phyloP scores from a whole-genome alignment of 1,139 yeast genomes.

The Saccharomyces hybrid region DNA sequence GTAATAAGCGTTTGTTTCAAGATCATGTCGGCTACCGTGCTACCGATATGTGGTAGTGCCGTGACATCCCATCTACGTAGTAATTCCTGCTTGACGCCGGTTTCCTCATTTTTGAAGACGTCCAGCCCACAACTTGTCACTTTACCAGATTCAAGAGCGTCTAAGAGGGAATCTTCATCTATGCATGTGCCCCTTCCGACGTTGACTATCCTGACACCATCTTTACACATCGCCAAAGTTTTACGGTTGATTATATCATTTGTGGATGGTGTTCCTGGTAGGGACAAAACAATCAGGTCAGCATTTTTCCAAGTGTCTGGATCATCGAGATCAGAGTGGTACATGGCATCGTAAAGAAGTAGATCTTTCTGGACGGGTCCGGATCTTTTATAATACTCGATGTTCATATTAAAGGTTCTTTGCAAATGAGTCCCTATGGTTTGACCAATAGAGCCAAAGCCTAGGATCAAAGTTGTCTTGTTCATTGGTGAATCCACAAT shows the following conservation, averaged over 20 bases:
- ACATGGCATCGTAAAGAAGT: constrained; percentile 42
- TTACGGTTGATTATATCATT: constrained; percentile 45
- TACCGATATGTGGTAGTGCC: constrained; percentile 70
- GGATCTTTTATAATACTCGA: constrained; percentile 55
- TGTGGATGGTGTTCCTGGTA: constrained; percentile 60
- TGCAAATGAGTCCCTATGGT: constrained; percentile 50
- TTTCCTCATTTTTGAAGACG: constrained; percentile 67
- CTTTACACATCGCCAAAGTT: constrained; percentile 40
- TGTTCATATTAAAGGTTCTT: constrained; percentile 52
- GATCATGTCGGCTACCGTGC: constrained; percentile 47
- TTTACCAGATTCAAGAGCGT: constrained; percentile 60
- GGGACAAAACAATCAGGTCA: constrained; percentile 58
- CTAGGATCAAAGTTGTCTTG: constrained; percentile 59
- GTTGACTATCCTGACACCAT: constrained; percentile 59
- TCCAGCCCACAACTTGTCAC: constrained; percentile 71
- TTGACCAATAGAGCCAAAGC: constrained; percentile 73
- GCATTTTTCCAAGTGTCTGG: constrained; percentile 34
- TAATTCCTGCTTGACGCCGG: constrained; percentile 42
- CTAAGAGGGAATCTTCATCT: constrained; percentile 63
- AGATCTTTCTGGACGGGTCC: constrained; percentile 37
- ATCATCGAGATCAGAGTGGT: constrained; percentile 34
- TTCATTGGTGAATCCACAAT: constrained; percentile 45
- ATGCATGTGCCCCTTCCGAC: constrained; percentile 73
- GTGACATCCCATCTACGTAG: constrained; percentile 57
- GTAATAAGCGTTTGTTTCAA: constrained; percentile 39